Evolutionary conservation across 1,284 basidiomycete species (phyloP), one percentile per base, ranked within the genome.

Genomic region (Microbotryum silenes-acaulis): DNA sequence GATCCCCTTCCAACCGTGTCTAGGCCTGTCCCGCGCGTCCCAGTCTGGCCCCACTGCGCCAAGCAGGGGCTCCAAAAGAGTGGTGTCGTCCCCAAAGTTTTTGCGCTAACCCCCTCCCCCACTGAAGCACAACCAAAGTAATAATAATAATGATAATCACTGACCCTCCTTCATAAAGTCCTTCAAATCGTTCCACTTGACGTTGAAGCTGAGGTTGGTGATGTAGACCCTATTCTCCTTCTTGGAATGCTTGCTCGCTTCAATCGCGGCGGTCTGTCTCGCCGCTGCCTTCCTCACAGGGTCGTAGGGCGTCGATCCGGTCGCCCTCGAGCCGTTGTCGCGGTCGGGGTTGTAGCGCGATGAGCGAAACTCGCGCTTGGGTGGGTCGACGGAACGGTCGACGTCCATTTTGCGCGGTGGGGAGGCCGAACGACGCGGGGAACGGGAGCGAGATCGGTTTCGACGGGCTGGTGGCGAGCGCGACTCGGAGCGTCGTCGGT

Each of bases 91-190:
- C 58, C 57, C 45, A 50, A 52, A 23, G 20, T 16, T 23, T 49
- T 45, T 44, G 6, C 20, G 12, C 37, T 18, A 42, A 42, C 37
- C 3, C 81, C 78, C 81, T 79, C 82, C 81, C 57, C 58, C 62
- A 81, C 84, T 83, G 83, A 63, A 47, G 49, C 47, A 53, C 59
- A 23, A 33, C 84, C 46, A 31, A 25, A 25, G 25, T 21, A 21
- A 23, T 25, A n/a, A 59, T 18, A 21, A 50, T 61, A 44, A 27
- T 20, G 18, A 54, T 46, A 25, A 10, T 25, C 79, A 93, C 91
- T 86, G 89, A 96, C 92, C 91, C 91, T 89, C 89, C 85, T 87
- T 83, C 90, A 94, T 93, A 76, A 93, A 94, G 85, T 92, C 88
- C 83, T 92, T 91, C 79, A 97, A 82, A 80, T 96, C 91, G 78